Conservation (phyloP, 805 yeast genomes). For the Yarrowia keelungensis region DNA sequence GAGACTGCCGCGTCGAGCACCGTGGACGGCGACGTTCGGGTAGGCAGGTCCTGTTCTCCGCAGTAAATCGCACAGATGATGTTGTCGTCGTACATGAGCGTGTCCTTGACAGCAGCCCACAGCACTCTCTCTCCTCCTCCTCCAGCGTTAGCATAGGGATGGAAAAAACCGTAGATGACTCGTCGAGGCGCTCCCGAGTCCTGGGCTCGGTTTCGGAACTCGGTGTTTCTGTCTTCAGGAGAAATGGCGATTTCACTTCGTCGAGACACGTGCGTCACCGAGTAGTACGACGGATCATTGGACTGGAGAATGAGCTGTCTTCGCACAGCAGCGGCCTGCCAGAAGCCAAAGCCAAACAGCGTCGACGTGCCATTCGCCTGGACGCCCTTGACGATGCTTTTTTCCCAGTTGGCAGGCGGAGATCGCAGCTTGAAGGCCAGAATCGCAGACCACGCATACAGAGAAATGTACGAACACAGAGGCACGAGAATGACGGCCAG, state of each 20-base stretch:
- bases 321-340: slow-evolving; percentile 50
- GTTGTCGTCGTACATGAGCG: slow-evolving; percentile 58
- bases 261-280: slow-evolving; percentile 42
- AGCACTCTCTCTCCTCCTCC: slow-evolving; percentile 98
- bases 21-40: slow-evolving; percentile 53
- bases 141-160: slow-evolving; percentile 93
- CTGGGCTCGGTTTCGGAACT: slow-evolving; percentile 40
- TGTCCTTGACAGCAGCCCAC: slow-evolving; percentile 88
- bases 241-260: slow-evolving; percentile 39
- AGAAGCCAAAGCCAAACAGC: slow-evolving; percentile 37
- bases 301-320: slow-evolving; percentile 52
- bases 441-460: slow-evolving; percentile 39
- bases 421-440: slow-evolving; percentile 41
- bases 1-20: slow-evolving; percentile 53
- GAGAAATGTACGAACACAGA: slow-evolving; percentile 36
- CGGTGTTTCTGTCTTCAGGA: slow-evolving; percentile 31
- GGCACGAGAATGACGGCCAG: slow-evolving; percentile 38
- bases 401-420: slow-evolving; percentile 44
- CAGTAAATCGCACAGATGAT: slow-evolving; percentile 76
- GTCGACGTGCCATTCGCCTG: slow-evolving; percentile 41
- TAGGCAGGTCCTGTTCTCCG: slow-evolving; percentile 55
- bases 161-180: slow-evolving; percentile 82
- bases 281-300: slow-evolving; percentile 48
- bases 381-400: slow-evolving; percentile 43
- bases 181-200: slow-evolving; percentile 48